Base-by-base conservation (phyloP, 495 filamentous ascomycete genomes). In the Durotheca rogersii region DNA sequence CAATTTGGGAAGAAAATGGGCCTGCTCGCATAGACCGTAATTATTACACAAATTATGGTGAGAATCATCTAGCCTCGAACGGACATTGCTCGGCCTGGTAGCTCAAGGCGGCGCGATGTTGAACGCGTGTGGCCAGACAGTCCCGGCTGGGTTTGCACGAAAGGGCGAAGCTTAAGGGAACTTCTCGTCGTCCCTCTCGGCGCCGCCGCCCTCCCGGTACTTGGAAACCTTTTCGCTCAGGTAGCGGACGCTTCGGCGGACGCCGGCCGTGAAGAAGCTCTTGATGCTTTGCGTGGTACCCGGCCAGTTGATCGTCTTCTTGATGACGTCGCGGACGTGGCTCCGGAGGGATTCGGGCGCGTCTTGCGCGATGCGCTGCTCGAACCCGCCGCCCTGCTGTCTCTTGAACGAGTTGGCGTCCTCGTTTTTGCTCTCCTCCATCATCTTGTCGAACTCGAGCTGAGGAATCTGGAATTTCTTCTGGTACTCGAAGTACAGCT, bases 401-500 rank as follows among this genome's bases (percentile, higher is more conserved):
- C 86, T 80, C 47, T 83, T 84, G 53, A 94, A 79, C 6, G 84
- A 67, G 2, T 74, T 74, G 4, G 79, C 72, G 51, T 90, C 85
- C 47, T 88, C 83, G 51, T 89, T 81, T 45, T 81, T 76, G 38
- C 70, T 81, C 39, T 82, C 78, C 48, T 88, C 81, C 65, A 96
- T 82, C 86, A 98, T 91, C 64, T 86, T 81, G 51, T 87, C 68
- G 67, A 96, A 98, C 31, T 95, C 88, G 1, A 74, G 72, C 17
- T 81, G 84, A 0, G 93, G 90, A 25, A 97, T 94, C 25, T 78
- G 77, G 57, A 86, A 96, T 61, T 94, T 91, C 54, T 84, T 78
- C 67, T 96, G 93, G 59, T 95, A 97, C 58, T 89, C 83, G 68
- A 93, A 94, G 70, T 97, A 98, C 2, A 98, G 67, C 55, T 89